A percentile compares a stretch with the other conserved stretches of the same genome.
Evolutionary conservation across 495 filamentous ascomycete genomes (phyloP).

Genomic region (Massariosphaeria phaeospora): DNA sequence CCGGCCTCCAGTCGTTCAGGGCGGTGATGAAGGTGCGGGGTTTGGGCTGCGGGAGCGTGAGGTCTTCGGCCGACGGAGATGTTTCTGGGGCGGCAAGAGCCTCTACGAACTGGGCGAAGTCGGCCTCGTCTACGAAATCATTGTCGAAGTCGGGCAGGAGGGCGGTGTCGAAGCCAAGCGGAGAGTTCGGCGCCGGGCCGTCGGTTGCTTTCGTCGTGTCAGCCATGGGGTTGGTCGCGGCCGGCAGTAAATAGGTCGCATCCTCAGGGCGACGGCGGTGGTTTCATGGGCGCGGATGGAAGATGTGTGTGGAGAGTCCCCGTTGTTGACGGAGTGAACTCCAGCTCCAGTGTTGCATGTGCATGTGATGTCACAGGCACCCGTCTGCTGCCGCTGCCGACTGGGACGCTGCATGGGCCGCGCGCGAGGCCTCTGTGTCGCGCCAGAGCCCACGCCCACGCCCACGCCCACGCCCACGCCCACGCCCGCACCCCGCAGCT

Average conservation of each 20-base stretch:
- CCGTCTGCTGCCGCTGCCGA: not conserved
- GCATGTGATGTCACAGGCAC: constrained; percentile 3
- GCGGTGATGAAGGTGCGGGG: constrained; percentile 42
- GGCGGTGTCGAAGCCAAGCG: constrained; percentile 38
- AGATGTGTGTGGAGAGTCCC: not conserved
- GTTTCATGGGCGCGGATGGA: not conserved
- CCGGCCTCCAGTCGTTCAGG: constrained; percentile 46
- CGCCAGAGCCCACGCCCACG: too few species aligned
- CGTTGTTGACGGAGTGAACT: not conserved
- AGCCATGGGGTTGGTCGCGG: constrained; percentile 32
- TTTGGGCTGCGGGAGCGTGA: constrained; percentile 25
- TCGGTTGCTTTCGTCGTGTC: constrained; percentile 37
- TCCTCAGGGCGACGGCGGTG: not conserved
- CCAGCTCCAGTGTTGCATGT: not conserved
- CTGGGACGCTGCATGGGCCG: not conserved
- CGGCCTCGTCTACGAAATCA: constrained; percentile 40
- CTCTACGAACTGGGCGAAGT: constrained; percentile 41
- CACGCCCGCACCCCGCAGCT: not conserved
- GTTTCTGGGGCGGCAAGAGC: constrained; percentile 43
- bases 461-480: not conserved
- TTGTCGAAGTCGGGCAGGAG: constrained; percentile 43
- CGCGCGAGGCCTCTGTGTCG: not conserved
- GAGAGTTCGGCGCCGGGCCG: constrained; percentile 31
- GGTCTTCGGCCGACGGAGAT: constrained; percentile 41
- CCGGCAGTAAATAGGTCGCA: constrained; percentile 5